Percentiles rank a stretch among this genome's conserved stretches.
Conservation (phyloP, 2,329 filamentous ascomycete species). For the Clonostachys rhizophaga region DNA sequence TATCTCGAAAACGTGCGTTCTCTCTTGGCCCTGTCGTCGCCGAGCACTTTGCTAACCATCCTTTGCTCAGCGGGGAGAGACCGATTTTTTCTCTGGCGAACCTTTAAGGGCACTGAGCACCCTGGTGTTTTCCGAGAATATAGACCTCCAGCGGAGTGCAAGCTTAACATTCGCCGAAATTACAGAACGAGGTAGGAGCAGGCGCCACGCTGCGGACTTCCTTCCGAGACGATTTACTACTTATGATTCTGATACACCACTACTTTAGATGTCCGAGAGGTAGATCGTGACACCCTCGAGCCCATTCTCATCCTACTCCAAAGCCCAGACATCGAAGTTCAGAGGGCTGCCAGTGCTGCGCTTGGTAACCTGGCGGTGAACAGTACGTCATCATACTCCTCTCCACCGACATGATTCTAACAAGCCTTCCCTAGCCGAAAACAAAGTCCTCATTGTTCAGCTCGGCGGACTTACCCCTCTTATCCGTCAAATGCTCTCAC, state of each 20-base stretch:
- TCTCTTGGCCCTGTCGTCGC: neutral
- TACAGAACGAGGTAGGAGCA: slow-evolving; percentile 80
- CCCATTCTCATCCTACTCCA: slow-evolving; percentile 94
- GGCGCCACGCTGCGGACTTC: neutral
- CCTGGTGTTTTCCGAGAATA: slow-evolving; percentile 96
- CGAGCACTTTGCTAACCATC: neutral
- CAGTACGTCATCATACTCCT: slow-evolving; percentile 54
- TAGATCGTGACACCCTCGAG: slow-evolving; percentile 90
- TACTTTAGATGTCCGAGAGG: slow-evolving; percentile 82
- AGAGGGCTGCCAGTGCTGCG: slow-evolving; percentile 91
- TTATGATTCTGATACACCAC: neutral
- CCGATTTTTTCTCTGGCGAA: slow-evolving; percentile 96
- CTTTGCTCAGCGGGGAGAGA: slow-evolving; percentile 73
- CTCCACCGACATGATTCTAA: neutral
- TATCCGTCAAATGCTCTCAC: slow-evolving; percentile 97
- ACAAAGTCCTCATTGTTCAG: slow-evolving; percentile 94
- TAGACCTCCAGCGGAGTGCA: slow-evolving; percentile 93
- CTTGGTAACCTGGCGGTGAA: slow-evolving; percentile 96
- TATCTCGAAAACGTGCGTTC: slow-evolving; percentile 88
- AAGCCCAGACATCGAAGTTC: slow-evolving; percentile 94
- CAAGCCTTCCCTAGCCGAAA: slow-evolving; percentile 68
- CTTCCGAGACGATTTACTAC: neutral
- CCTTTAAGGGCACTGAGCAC: slow-evolving; percentile 91
- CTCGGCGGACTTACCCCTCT: slow-evolving; percentile 86
- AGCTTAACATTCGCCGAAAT: slow-evolving; percentile 99